These are phyloP conservation scores for Schizonepeta tenuifolia DNA, from an alignment of 257 asterid species.

Conservation along the genomic window DNA sequence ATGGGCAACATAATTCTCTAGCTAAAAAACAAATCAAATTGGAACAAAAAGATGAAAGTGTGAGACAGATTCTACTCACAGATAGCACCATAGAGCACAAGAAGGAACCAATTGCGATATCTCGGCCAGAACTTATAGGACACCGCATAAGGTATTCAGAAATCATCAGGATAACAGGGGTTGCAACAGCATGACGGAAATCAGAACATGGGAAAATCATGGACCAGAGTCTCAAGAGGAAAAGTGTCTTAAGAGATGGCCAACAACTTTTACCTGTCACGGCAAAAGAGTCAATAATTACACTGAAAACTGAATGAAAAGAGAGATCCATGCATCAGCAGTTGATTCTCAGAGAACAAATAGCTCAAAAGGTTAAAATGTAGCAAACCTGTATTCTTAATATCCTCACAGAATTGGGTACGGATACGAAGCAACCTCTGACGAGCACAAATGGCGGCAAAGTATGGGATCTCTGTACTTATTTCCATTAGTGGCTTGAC, in stretches of 20 bases:
- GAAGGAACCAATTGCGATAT: constrained; percentile 80
- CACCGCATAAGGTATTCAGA: constrained; percentile 89
- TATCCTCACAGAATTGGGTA: constrained; percentile 64
- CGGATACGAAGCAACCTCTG: constrained; percentile 72
- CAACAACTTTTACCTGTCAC: constrained; percentile 79
- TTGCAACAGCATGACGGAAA: constrained; percentile 90
- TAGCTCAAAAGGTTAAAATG: not conserved
- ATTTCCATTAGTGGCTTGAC: constrained; percentile 92
- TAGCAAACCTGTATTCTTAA: constrained; percentile 66
- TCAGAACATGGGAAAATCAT: constrained; percentile 96
- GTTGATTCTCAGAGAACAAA: not conserved
- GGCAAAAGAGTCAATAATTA: constrained; percentile 16
- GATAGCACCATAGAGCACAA: constrained; percentile 88
- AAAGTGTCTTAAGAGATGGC: constrained; percentile 87
- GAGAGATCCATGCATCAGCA: not conserved
- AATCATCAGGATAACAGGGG: constrained; percentile 81
- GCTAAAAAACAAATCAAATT: not conserved
- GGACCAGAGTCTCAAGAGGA: constrained; percentile 88
- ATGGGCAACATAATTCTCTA: not conserved
- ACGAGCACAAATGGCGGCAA: constrained; percentile 98
- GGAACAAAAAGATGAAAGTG: not conserved
- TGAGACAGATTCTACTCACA: constrained; percentile 53
- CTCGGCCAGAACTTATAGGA: constrained; percentile 73
- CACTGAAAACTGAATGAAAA: constrained; percentile 20
- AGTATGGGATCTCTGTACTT: constrained; percentile 92